Percentiles rank a stretch among this genome's conserved stretches.
Conservation (phyloP, 2,329 filamentous ascomycete species). For the Stemphylium vesicarium region DNA sequence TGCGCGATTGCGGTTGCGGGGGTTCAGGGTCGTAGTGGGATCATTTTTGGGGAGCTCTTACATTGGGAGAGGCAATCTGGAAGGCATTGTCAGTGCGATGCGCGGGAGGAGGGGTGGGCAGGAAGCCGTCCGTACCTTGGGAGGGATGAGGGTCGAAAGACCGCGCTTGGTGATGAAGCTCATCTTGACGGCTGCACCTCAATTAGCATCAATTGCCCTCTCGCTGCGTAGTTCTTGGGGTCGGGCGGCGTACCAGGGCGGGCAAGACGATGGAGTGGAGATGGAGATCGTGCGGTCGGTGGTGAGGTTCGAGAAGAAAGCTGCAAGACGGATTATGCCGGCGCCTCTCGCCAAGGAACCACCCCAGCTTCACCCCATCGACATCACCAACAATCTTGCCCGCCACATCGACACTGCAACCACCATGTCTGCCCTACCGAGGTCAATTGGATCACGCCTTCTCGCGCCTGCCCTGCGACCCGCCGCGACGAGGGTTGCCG, state of each 20-base stretch:
- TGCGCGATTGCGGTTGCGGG: constrained; percentile 9
- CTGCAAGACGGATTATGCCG: constrained; percentile 37
- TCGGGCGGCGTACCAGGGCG: constrained; percentile 40
- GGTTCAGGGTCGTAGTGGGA: constrained; percentile 16
- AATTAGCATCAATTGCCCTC: constrained; percentile 48
- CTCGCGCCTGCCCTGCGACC: constrained; percentile 44
- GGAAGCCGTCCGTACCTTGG: constrained; percentile 76
- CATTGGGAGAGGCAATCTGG: constrained; percentile 82
- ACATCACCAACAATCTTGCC: constrained; percentile 26
- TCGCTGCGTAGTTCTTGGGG: constrained; percentile 9
- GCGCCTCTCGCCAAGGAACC: constrained; percentile 25
- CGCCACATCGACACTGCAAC: constrained; percentile 23
- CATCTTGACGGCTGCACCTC: constrained; percentile 68
- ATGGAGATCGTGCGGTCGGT: constrained; percentile 39
- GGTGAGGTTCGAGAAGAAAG: constrained; percentile 41
- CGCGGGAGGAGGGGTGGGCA: constrained; percentile 12
- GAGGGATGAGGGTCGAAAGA: constrained; percentile 98
- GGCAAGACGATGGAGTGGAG: constrained; percentile 46
- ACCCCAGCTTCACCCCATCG: constrained; percentile 27
- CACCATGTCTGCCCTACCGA: constrained; percentile 50
- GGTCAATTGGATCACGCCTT: constrained; percentile 51
- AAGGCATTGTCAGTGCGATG: constrained; percentile 47
- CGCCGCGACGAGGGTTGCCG: constrained; percentile 28
- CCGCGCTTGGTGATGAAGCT: constrained; percentile 89
- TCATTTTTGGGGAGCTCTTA: constrained; percentile 58